Conservation (phyloP, 495 filamentous ascomycete genomes). For the Daldinia loculata region DNA sequence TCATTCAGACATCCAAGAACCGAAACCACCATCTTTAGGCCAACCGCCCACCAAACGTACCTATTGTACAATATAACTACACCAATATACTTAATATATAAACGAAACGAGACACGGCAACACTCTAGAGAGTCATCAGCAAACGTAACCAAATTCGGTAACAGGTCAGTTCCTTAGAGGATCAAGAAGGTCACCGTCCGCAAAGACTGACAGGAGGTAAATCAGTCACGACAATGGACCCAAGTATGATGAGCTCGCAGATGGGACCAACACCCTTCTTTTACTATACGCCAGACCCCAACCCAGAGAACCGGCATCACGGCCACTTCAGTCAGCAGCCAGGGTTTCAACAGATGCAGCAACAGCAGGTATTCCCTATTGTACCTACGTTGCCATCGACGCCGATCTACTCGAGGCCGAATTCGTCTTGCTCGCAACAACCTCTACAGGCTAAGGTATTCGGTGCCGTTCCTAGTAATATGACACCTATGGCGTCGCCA, state of each 20-base stretch:
- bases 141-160: constrained; percentile 30
- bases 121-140: constrained; percentile 16
- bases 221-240: constrained; percentile 51
- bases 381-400: constrained; percentile 67
- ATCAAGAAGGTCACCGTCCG: constrained; percentile 6
- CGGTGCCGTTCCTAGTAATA: constrained; percentile 61
- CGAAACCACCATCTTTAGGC: constrained; percentile 62
- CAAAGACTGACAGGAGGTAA: constrained; percentile 30
- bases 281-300: constrained; percentile 87
- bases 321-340: constrained; percentile 85
- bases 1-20: constrained; percentile 54
- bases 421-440: constrained; percentile 67
- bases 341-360: constrained; percentile 54
- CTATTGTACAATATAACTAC: constrained; percentile 53
- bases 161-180: constrained; percentile 20
- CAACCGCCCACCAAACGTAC: constrained; percentile 46
- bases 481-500: constrained; percentile 83
- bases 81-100: constrained; percentile 58
- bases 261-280: constrained; percentile 86
- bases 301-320: constrained; percentile 78
- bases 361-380: constrained; percentile 62
- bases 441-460: constrained; percentile 70
- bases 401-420: constrained; percentile 78
- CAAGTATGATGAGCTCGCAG: constrained; percentile 59
- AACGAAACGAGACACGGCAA: constrained; percentile 36